phyloP scores from a whole-genome alignment of 208 protist genomes.

The Trichomonas tenax region DNA sequence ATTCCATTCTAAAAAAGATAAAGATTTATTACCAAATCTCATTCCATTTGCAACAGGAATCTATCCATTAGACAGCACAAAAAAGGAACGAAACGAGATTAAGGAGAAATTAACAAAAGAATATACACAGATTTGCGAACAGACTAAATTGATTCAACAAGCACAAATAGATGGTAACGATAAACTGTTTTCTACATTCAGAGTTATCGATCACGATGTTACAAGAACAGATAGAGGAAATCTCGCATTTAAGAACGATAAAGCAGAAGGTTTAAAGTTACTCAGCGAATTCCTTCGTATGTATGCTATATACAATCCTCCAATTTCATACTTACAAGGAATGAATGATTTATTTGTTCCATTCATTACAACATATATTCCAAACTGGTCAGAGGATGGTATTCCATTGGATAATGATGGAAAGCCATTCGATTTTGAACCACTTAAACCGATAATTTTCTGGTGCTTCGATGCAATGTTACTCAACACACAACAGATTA shows the following conservation, averaged over 20 bases:
- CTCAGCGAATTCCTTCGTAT: background rate
- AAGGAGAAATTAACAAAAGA: background rate
- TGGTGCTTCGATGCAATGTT: conserved; percentile 17
- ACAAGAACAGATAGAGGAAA: background rate
- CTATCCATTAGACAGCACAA: background rate
- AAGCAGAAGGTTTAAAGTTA: background rate
- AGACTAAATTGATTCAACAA: background rate
- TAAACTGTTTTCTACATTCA: background rate
- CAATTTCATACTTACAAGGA: background rate
- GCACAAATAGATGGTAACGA: background rate
- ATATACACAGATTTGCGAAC: background rate
- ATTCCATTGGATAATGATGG: background rate
- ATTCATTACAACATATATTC: background rate
- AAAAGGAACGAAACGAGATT: background rate
- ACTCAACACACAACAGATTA: background rate
- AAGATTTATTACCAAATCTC: background rate
- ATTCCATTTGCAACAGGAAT: background rate
- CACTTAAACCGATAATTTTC: background rate
- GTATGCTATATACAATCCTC: background rate
- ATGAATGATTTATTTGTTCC: conserved; percentile 21
- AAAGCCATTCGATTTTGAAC: background rate
- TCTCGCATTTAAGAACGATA: background rate
- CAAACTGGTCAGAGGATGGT: background rate
- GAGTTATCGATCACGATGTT: conserved; percentile 15
- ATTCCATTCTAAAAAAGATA: background rate